Conservation (phyloP, 2,329 filamentous ascomycete species). For the Rachicladosporium sp. region DNA sequence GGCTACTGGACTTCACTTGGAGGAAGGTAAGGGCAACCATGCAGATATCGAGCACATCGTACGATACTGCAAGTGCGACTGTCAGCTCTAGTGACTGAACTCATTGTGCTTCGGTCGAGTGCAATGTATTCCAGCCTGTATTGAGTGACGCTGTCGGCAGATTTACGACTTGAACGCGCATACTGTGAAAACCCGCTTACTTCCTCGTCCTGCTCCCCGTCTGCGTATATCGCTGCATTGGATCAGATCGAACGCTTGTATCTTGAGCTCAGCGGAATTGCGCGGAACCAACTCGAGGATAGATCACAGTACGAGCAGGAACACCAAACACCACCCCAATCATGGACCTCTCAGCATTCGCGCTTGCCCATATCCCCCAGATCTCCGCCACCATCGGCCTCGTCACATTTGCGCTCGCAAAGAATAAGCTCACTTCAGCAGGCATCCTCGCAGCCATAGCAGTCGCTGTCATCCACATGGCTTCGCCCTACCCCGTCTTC, state of each 20-base stretch:
- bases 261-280: neutral
- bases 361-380: conserved; percentile 13
- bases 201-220: neutral
- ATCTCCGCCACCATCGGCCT: conserved; percentile 20
- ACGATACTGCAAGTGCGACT: neutral
- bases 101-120: neutral
- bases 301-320: neutral
- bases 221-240: neutral
- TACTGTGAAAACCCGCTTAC: neutral
- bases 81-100: neutral
- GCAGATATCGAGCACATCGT: too few species aligned
- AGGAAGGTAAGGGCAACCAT: too few species aligned
- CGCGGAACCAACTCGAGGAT: neutral
- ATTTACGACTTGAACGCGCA: too few species aligned
- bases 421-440: conserved; percentile 51
- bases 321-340: neutral
- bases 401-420: conserved; percentile 41
- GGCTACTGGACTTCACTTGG: too few species aligned
- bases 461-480: conserved; percentile 68
- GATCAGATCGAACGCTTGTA: neutral
- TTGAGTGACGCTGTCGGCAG: too few species aligned
- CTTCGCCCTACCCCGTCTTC: conserved; percentile 93
- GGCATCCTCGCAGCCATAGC: conserved; percentile 60
- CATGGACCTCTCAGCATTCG: conserved; percentile 8
- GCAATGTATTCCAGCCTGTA: too few species aligned